These are phyloP conservation scores for Microsporum canis DNA, from an alignment of 2,329 filamentous ascomycete genomes.

Conservation along the genomic window DNA sequence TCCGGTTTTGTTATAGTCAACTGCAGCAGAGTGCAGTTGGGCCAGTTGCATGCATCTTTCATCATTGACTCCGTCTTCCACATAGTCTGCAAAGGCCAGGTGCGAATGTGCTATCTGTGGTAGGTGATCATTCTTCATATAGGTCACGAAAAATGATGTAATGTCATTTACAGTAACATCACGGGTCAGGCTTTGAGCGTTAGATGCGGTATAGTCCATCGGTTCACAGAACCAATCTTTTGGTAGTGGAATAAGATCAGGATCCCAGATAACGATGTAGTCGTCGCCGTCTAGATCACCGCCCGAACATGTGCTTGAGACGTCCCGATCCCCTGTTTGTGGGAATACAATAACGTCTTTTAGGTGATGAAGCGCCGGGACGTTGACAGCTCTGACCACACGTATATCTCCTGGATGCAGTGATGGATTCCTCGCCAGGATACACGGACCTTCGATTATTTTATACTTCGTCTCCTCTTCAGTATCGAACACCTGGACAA, in stretches of 20 bases:
- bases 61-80: conserved; percentile 53
- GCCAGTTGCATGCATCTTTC: conserved; percentile 64
- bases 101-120: conserved; percentile 72
- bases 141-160: conserved; percentile 74
- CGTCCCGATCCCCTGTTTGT: conserved; percentile 65
- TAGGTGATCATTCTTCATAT: conserved; percentile 83
- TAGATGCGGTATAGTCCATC: conserved; percentile 61
- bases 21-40: conserved; percentile 73
- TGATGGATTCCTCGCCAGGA: conserved; percentile 85
- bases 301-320: conserved; percentile 90
- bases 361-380: conserved; percentile 60
- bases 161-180: conserved; percentile 64
- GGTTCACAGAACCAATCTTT: conserved; percentile 57
- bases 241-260: conserved; percentile 61
- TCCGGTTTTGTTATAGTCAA: conserved; percentile 91
- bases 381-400: conserved; percentile 72
- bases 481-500: conserved; percentile 63
- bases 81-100: conserved; percentile 60
- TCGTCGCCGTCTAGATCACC: conserved; percentile 95
- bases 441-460: conserved; percentile 63
- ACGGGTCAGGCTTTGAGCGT: conserved; percentile 45
- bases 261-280: conserved; percentile 88
- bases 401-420: conserved; percentile 87
- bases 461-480: conserved; percentile 45
- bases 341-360: conserved; percentile 82